phyloP scores from a whole-genome alignment of 305 asterid genomes.

The Plantago coronopus region DNA sequence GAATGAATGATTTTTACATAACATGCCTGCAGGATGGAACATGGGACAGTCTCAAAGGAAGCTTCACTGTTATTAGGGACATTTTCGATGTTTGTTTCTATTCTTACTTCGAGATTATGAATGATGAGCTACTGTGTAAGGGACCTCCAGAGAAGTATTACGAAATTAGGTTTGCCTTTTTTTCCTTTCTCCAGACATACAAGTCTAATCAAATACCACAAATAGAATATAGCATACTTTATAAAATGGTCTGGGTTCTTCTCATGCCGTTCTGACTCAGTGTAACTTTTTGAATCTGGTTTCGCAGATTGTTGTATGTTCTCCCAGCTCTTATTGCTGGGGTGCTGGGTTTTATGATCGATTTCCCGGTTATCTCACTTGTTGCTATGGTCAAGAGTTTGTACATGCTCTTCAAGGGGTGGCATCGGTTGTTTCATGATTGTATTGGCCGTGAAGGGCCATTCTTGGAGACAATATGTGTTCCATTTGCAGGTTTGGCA shows the following conservation, averaged over 20 bases:
- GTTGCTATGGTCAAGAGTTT: constrained; percentile 68
- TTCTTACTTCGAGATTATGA: constrained; percentile 77
- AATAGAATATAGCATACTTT: not conserved
- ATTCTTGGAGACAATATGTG: constrained; percentile 92
- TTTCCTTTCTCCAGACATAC: not conserved
- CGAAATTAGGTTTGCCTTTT: constrained; percentile 57
- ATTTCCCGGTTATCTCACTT: constrained; percentile 52
- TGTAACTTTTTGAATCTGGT: constrained; percentile 4
- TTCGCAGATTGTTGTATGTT: constrained; percentile 64
- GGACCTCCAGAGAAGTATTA: constrained; percentile 53
- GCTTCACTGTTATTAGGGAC: constrained; percentile 72
- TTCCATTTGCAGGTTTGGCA: constrained; percentile 96
- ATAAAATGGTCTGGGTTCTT: not conserved
- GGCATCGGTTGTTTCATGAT: constrained; percentile 91
- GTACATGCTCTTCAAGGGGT: constrained; percentile 85
- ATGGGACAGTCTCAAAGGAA: constrained; percentile 60
- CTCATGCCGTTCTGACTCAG: not conserved
- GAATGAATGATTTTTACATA: constrained; percentile 10
- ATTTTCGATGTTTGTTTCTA: constrained; percentile 58
- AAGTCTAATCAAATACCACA: not conserved
- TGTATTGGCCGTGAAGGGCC: constrained; percentile 98
- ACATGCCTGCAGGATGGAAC: constrained; percentile 73
- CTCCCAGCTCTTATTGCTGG: constrained; percentile 66
- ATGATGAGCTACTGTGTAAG: constrained; percentile 45
- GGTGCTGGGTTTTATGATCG: constrained; percentile 50